Base-by-base conservation (phyloP, 2,329 filamentous ascomycete species). In the Ascosphaera apis region DNA sequence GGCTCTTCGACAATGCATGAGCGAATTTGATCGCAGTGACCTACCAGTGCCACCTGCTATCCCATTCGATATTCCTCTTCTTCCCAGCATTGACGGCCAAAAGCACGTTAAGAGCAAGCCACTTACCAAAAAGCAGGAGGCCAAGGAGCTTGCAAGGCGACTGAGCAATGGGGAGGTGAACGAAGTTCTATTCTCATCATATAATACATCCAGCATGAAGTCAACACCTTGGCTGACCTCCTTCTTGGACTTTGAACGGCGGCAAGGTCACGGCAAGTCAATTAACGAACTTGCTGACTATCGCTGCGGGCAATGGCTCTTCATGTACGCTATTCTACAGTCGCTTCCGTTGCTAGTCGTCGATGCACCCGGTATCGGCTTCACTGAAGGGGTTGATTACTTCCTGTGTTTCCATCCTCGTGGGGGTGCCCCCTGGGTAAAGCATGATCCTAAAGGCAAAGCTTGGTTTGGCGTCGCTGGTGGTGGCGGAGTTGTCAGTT, bases 11-110 rank as follows among this genome's bases (percentile, higher is more conserved):
- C 75, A 73, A 42, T 68, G 93, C 9, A 64, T 93, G 42, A 74
- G 69, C 44, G 86, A 95, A 55, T 93, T 83, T 48, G 88, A 98
- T 51, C 72, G 77, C 40, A 86, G 79, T 6, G 80, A 76, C 11
- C 82, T 86, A 1, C 88, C 88, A 0, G 83, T 95, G 0, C 69
- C 86, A 40, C 88, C 88, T 0, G 82, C 86, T 0, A 72, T 95
- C 37, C 86, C 88, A 0, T 95, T 86, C 48, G 86, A 95, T 50
- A 63, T 81, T 3, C 86, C 88, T 2, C 67, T 74, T 43, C 56
- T 91, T 16, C 86, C 86, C 1, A 67, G 66, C 1, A 66, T 91
- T 46, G n/a, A n/a, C n/a, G n/a, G n/a, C n/a, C n/a, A n/a, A n/a
- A n/a, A n/a, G n/a, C 63, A 66, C 21, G 61, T 69, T 1, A 64